Evolutionary conservation across 371 early-diverging fungal genomes (phyloP).

Genomic region (Mucor lusitanicus): DNA sequence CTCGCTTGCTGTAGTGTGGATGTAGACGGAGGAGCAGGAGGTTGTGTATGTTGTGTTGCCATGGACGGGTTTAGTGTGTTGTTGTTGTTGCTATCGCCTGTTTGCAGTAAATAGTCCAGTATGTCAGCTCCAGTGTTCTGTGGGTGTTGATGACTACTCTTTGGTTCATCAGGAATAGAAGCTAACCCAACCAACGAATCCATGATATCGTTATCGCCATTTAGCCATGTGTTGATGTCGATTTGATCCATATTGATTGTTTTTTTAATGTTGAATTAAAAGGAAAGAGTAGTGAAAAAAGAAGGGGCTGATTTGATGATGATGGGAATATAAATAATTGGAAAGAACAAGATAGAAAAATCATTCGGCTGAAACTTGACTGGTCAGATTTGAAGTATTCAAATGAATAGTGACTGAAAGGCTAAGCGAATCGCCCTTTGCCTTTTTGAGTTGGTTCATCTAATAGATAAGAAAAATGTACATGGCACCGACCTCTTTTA

Average conservation of each 20-base stretch:
- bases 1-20: background rate
- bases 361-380: no score
- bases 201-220: conserved; percentile 4
- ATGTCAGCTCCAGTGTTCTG: background rate
- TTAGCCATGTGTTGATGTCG: conserved; percentile 8
- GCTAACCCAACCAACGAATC: conserved; percentile 6
- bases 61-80: background rate
- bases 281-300: background rate
- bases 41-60: background rate
- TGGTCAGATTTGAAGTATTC: background rate
- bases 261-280: background rate
- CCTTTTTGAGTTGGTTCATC: background rate
- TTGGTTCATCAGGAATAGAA: background rate
- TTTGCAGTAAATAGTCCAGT: conserved; percentile 3
- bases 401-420: no score
- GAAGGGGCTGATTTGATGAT: no score
- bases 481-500: no score
- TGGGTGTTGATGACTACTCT: background rate
- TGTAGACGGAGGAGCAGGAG: background rate
- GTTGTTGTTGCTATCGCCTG: background rate
- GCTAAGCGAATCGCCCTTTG: background rate
- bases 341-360: no score
- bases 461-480: no score
- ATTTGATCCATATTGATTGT: conserved; percentile 7
- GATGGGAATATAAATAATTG: no score